A percentile compares a stretch with the other conserved stretches of the same genome.
phyloP scores from a whole-genome alignment of 352 stramenopile genomes.

The Globisporangium cylindrosporum region DNA sequence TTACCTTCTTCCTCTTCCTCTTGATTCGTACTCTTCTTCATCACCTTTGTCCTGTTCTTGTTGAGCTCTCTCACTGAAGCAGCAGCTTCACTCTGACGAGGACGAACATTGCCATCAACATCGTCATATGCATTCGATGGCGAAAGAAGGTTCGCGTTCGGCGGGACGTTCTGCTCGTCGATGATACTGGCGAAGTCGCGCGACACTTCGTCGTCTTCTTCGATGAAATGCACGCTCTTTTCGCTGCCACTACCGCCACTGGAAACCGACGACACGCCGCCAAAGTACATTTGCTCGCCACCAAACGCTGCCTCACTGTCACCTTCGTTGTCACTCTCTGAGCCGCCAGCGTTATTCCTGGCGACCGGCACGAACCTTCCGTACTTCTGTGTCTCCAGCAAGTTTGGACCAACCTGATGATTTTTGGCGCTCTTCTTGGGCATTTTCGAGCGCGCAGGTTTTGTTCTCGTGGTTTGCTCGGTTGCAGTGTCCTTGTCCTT shows the following conservation, averaged over 20 bases:
- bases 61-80: background rate
- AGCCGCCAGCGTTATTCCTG: background rate
- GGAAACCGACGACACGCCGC: conserved; percentile 69
- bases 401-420: conserved; percentile 1
- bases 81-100: background rate
- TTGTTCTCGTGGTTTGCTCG: background rate
- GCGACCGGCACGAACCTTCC: conserved; percentile 33
- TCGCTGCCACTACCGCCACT: conserved; percentile 48
- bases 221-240: conserved; percentile 60
- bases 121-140: conserved; percentile 8
- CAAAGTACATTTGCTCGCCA: conserved; percentile 38
- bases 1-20: conserved; percentile 18
- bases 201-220: conserved; percentile 42
- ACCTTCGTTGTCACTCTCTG: background rate
- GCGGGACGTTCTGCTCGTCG: conserved; percentile 21
- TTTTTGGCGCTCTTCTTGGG: background rate
- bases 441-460: conserved; percentile 1
- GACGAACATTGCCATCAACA: background rate
- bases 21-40: conserved; percentile 26
- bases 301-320: background rate
- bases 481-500: conserved; percentile 8
- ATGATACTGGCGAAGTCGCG: conserved; percentile 50
- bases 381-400: conserved; percentile 40
- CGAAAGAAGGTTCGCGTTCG: conserved; percentile 4
- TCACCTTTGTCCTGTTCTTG: conserved; percentile 13